Base-by-base conservation (phyloP, 2,329 filamentous ascomycete genomes). In the Camptophora hylomeconis region DNA sequence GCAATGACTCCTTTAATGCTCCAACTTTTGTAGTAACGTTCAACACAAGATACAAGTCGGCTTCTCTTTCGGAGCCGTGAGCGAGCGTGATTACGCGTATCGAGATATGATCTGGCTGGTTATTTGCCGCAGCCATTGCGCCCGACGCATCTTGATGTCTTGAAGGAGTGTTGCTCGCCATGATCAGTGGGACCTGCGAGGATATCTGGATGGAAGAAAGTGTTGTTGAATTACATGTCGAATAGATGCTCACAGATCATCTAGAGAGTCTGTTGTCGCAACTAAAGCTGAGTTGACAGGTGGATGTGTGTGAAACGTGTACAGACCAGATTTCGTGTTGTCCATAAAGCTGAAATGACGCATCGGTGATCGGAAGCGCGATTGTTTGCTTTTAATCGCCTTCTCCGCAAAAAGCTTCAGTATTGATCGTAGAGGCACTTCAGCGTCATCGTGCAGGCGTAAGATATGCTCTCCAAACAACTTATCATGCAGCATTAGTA, bases 1-100 rank as follows among this genome's bases (percentile, higher is more conserved):
- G 56, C 31, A 76, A 66, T 30, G 53, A 59, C 23, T 54, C 44
- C 38, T 68, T 69, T n/a, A 76, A 51, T 27, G 62, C 54, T 12
- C 50, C 57, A 26, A 76, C 48, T 2, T 63, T 72, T 2, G 53
- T 55, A 26, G 41, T 46, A 5, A 54, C 40, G 17, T 51, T 39
- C 17, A 64, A 31, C 23, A 50, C 41, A 1, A 49, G 36, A 18
- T 63, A 32, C 10, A 33, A 32, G 25, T 39, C 36, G 12, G 38
- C 36, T 20, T 39, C 40, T 22, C 38, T 31, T 8, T 38, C 34
- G 23, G 42, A 38, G 17, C 41, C 41, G 6, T 38, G 40, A 7
- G 38, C 33, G n/a, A 45, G 26, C 10, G 40, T 41, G 9, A 32
- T 36, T 2, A 42, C 26, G 14, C 40, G 32, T 6, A 45, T 29